Conservation (phyloP, 139 green algal species). For the Diplosphaera chodatii region DNA sequence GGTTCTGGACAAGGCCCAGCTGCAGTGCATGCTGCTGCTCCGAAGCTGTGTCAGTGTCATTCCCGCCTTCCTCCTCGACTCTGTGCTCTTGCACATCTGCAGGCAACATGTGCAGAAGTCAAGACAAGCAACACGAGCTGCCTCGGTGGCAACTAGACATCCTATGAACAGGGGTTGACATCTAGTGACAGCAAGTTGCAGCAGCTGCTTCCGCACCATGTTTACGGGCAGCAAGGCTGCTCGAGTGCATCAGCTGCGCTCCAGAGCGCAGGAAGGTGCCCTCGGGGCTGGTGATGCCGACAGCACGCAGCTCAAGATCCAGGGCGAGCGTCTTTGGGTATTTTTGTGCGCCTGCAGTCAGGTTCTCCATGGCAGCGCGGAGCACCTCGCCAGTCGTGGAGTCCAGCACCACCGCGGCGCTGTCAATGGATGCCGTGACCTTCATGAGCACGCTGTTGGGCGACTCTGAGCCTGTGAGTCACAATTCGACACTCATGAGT, state of each 20-base stretch:
- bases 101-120: too few species aligned
- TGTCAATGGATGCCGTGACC: slow-evolving; percentile 32
- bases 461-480: slow-evolving; percentile 37
- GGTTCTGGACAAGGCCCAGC: slow-evolving; percentile 46
- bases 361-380: slow-evolving; percentile 24
- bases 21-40: slow-evolving; percentile 18
- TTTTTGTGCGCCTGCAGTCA: slow-evolving; percentile 11
- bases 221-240: background rate
- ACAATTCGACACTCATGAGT: too few species aligned
- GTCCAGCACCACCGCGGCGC: slow-evolving; percentile 35
- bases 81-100: background rate
- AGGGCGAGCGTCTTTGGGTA: slow-evolving; percentile 19
- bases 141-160: too few species aligned
- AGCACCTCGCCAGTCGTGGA: slow-evolving; percentile 33
- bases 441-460: slow-evolving; percentile 45
- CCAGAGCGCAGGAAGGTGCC: slow-evolving; percentile 63
- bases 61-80: background rate
- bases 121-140: too few species aligned
- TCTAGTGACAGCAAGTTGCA: too few species aligned
- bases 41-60: background rate
- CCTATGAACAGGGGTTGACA: too few species aligned
- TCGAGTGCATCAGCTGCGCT: background rate
- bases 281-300: slow-evolving; percentile 51
- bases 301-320: slow-evolving; percentile 36
- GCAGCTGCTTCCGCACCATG: too few species aligned